Base-by-base conservation (phyloP, 495 filamentous ascomycete genomes). In the Recurvomyces mirabilis region DNA sequence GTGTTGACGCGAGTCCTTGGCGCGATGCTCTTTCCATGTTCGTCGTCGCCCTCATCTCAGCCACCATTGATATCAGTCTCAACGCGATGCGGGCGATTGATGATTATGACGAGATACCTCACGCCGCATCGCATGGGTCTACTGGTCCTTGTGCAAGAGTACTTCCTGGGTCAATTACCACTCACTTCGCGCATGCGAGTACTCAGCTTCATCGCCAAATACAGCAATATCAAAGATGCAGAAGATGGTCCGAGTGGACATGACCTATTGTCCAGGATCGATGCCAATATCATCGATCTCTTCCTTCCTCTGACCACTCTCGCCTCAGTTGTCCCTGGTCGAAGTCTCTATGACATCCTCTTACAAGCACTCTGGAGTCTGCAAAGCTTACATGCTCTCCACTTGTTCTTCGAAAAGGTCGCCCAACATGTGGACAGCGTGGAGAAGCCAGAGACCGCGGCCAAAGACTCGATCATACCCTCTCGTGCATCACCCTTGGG, bases 91-190 rank as follows among this genome's bases (percentile, higher is more conserved):
- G n/a, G n/a, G n/a, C n/a, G n/a, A n/a, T n/a, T n/a, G n/a, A n/a
- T 29, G 26, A 45, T 19, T 5, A 91, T 87, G 81, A 68, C 79
- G 49, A 80, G 81, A 20, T 93, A 82, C 63, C 71, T 94, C 40
- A 89, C 88, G 15, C 82, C 91, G 5, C 78, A 82, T 48, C 91
- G 85, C 54, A 75, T 95, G 49, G 80, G 79, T 49, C 72, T 96
- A 17, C 72, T 98, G 32, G 75, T 78, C 42, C 72, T 98, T 30
- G 72, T 87, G 38, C 74, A 80, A 50, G 69, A 95, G 18, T 96
- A 96, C 59, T 74, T 76, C 6, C 76, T 84, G 20, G 41, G 41
- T 20, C 29, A 47, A 14, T n/a, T 51, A 12, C 20, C 33, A 5
- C n/a, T 38, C 5, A 40, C 11, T 17, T 29, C 38, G 37, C 10